Base-by-base conservation (phyloP, 106 monocot species). In the Dioscorea dumetorum region DNA sequence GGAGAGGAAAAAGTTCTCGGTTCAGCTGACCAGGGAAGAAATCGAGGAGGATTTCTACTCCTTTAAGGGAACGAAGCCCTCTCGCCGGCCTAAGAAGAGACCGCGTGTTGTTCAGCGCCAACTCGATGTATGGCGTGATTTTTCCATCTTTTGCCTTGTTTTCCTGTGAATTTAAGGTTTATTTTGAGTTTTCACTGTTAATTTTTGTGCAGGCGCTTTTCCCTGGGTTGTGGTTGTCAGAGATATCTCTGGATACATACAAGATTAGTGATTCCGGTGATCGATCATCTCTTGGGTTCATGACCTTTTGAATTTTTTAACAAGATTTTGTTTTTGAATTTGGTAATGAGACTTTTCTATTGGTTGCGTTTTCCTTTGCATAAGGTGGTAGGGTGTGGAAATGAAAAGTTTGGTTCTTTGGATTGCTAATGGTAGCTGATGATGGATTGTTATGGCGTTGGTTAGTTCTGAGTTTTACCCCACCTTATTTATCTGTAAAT, bases 21-120 rank as follows among this genome's bases (percentile, higher is more conserved):
- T 81, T 16, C 28, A 63, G 34, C 68, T 85, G 7, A 65, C 72
- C 2, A 41, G 28, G 12, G 72, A 78, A 51, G 85, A 85, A 69
- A 85, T 81, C 48, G 85, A 67, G 50, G 85, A 78, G 68, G 85
- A 85, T 53, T 78, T 85, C 13, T n/a, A 68, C 28, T 49, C 32
- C 48, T 60, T 81, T 31, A 81, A 61, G 63, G 81, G 81, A 34
- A 57, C 57, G 19, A 70, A 54, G 61, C 81, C 75, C 19, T 71
- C 33, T 16, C 77, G 75, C 32, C 24, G 78, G 69, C 81, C 85
- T 9, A 81, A 76, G 72, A 85, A 81, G 65, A 74, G 85, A 32
- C 57, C 72, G 8, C 69, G 66, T 32, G 32, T 59, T 32, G 68
- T 85, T 22, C 81, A 81, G 68, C 70, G 48, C 51, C 63, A 78